A percentile compares a stretch with the other conserved stretches of the same genome.
phyloP scores from a whole-genome alignment of 768 basidiomycete species.

The Russula sp. region DNA sequence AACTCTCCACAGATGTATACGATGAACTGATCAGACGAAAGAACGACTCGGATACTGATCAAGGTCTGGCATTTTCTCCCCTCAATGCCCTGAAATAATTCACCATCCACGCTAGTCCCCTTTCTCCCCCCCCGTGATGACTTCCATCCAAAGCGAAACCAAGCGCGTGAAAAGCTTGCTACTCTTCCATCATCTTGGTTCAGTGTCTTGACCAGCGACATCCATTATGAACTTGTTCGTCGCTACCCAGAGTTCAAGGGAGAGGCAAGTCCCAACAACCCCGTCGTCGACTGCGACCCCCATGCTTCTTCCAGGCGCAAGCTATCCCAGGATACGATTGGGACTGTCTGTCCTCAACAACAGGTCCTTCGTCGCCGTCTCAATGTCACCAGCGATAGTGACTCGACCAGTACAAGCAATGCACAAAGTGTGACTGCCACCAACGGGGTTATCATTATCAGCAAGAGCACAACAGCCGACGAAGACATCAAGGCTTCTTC shows the following conservation, averaged over 20 bases:
- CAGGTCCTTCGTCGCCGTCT: conserved; percentile 51
- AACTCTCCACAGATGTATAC: conserved; percentile 96
- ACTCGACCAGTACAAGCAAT: conserved; percentile 43
- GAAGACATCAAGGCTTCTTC: conserved; percentile 95
- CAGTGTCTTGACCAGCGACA: conserved; percentile 92
- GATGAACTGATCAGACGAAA: conserved; percentile 88
- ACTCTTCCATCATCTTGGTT: conserved; percentile 86
- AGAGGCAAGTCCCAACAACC: conserved; percentile 45
- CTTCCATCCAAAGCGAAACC: conserved; percentile 97
- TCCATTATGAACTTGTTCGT: conserved; percentile 88
- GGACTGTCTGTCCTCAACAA: conserved; percentile 30
- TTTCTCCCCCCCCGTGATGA: conserved; percentile 91
- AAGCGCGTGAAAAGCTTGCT: conserved; percentile 93
- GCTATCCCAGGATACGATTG: conserved; percentile 45
- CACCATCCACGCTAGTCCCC: conserved; percentile 45
- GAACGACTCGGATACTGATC: conserved; percentile 51
- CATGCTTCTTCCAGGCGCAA: conserved; percentile 38
- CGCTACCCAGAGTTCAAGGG: conserved; percentile 95
- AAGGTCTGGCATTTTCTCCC: conserved; percentile 42
- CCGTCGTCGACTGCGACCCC: conserved; percentile 14
- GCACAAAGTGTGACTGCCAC: conserved; percentile 72
- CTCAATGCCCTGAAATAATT: background rate
- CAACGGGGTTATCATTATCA: conserved; percentile 87
- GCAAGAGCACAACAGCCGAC: conserved; percentile 92
- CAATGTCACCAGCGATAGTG: conserved; percentile 45